phyloP scores from a whole-genome alignment of 208 protist genomes.

The Leishmania lainsoni region DNA sequence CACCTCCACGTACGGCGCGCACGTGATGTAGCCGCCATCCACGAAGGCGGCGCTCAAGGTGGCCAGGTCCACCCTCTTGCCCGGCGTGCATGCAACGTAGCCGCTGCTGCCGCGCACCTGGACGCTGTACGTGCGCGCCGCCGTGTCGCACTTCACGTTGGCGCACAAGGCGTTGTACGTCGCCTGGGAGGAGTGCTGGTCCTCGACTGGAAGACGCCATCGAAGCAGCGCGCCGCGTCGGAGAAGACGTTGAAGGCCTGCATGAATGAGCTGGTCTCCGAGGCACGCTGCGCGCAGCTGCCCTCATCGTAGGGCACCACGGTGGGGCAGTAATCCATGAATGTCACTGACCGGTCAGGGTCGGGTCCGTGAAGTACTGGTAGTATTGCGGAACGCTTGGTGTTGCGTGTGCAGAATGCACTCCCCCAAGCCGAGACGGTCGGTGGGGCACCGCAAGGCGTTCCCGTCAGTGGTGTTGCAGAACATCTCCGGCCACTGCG shows the following conservation, averaged over 20 bases:
- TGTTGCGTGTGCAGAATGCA: accelerated
- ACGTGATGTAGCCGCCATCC: background rate
- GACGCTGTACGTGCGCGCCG: background rate
- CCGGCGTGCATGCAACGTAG: background rate
- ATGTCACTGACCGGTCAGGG: constrained; percentile 24
- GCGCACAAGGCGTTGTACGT: background rate
- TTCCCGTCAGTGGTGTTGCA: constrained; percentile 4
- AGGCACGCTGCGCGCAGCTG: too few relatives aligned
- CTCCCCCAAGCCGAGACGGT: background rate
- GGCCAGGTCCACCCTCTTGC: background rate
- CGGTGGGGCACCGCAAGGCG: background rate
- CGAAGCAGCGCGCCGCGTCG: background rate
- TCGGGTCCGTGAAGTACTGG: constrained; percentile 34
- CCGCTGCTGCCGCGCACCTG: background rate
- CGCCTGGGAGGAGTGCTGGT: too few relatives aligned
- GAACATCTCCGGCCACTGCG: constrained; percentile 55
- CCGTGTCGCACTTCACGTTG: background rate
- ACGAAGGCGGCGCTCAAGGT: background rate
- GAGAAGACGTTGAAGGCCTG: background rate
- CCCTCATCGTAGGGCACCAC: too few relatives aligned
- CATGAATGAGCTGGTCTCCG: too few relatives aligned
- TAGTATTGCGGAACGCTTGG: constrained; percentile 11
- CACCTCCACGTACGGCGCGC: background rate
- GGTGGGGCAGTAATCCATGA: background rate
- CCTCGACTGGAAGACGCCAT: background rate